Percentiles rank a stretch among this genome's conserved stretches.
phyloP scores from a whole-genome alignment of 306 rosid genomes.

The Prunus kanzakura region DNA sequence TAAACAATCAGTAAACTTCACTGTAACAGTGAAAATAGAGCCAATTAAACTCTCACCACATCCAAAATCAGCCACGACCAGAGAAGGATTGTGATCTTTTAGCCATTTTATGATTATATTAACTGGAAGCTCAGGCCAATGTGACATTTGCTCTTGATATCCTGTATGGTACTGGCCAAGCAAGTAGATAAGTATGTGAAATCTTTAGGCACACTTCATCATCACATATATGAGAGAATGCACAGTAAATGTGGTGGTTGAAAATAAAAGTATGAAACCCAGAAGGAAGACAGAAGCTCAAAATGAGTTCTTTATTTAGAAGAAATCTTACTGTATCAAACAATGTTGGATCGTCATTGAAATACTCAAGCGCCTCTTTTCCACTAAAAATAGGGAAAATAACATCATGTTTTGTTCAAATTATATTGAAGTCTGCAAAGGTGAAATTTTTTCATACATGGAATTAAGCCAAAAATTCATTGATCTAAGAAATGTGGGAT shows the following conservation, averaged over 20 bases:
- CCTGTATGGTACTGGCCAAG: slow-evolving; percentile 89
- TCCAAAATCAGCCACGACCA: slow-evolving; percentile 93
- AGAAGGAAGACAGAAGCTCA: neutral
- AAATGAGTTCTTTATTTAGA: neutral
- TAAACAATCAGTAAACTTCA: neutral
- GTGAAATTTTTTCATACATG: neutral
- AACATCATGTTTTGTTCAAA: neutral
- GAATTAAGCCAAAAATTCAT: neutral
- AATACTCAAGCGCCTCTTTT: slow-evolving; percentile 82
- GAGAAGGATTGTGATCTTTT: slow-evolving; percentile 61
- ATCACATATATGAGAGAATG: neutral
- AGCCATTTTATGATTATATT: slow-evolving; percentile 78
- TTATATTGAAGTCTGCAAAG: neutral
- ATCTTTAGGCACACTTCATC: slow-evolving; percentile 4
- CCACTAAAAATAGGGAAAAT: slow-evolving; percentile 40
- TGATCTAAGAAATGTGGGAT: neutral
- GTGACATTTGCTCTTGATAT: slow-evolving; percentile 84
- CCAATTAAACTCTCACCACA: slow-evolving; percentile 59
- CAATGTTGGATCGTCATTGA: slow-evolving; percentile 62
- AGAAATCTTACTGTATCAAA: slow-evolving; percentile 59
- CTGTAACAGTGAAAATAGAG: neutral
- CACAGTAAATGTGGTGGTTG: neutral
- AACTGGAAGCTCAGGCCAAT: slow-evolving; percentile 92
- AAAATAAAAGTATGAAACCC: neutral
- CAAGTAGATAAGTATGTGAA: slow-evolving; percentile 30